Evolutionary conservation across 163 green algal species (phyloP), one percentile per base, ranked within the genome.

Genomic region (Coccomyxa subellipsoidea): DNA sequence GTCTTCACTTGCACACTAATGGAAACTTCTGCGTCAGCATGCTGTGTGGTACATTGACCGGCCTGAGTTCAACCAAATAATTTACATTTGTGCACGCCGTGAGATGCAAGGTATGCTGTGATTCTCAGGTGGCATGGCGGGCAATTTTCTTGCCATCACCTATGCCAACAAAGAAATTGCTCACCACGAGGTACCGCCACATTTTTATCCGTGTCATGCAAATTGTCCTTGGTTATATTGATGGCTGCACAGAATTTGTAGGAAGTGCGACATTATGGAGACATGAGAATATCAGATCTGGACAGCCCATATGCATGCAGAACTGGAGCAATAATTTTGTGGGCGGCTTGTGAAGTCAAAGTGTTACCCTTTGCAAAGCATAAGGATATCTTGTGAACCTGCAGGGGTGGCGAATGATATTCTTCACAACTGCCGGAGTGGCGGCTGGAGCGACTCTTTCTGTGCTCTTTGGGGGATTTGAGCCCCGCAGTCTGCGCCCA

Each of bases 361-460:
- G 47, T 18, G 18, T 66, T 12, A 18, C 47, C 15, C 15, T 35
- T 35, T 25, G 69, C 15, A 77, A 18, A 77, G 12, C n/a, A 77
- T 21, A 77, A 25, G 53, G 96, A 93, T 78, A 96, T 94, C 82
- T 80, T 95, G 29, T 83, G 54, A 88, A 86, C 21, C 85, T 96
- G 37, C 70, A 77, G 70, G 70, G 70, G 12, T 77, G 70, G 70
- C 31, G 70, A 27, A 10, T 77, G 0, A 40, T 77, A 27, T 77
- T 77, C 70, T 77, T 77, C 2, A 34, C 34, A 31, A 77, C 32
- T 18, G 70, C 70, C 21, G 70, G 32, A 2, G 32, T 77, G 21
- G 70, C 70, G 4, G 32, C 34, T 2, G 27, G 31, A 25, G 70
- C 34, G 10, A 77, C 70, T 2, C 27, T 77, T 27, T 7, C 6